phyloP scores from a whole-genome alignment of 192 early-diverging fungal species.

The Podila horticola region DNA sequence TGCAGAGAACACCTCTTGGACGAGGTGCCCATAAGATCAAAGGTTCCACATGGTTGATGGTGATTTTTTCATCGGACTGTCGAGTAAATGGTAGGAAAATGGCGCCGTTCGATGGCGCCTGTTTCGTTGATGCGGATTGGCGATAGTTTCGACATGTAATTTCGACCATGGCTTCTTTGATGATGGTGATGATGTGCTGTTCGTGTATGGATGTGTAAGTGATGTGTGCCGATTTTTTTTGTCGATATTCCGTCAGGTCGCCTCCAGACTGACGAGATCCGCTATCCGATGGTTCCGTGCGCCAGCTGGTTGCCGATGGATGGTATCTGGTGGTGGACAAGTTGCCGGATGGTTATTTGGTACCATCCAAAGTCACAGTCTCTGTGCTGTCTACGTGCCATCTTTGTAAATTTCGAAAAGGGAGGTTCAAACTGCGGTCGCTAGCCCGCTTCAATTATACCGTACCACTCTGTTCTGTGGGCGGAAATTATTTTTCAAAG shows the following conservation, averaged over 20 bases:
- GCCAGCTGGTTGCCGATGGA: background rate
- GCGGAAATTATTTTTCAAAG: background rate
- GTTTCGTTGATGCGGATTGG: too few species aligned
- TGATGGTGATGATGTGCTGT: too few species aligned
- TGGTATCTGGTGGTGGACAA: background rate
- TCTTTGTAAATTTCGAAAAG: conserved; percentile 7
- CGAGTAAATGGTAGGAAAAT: background rate
- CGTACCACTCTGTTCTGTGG: background rate
- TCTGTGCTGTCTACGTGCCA: background rate
- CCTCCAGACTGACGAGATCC: background rate
- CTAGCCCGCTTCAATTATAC: background rate
- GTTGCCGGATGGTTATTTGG: background rate
- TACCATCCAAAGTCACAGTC: background rate
- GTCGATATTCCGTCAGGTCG: background rate
- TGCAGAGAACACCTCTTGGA: too few species aligned
- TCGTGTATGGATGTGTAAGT: background rate
- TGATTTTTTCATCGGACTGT: background rate
- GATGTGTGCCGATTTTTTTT: background rate
- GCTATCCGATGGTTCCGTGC: background rate
- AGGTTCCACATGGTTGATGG: conserved; percentile 1
- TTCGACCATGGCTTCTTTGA: too few species aligned
- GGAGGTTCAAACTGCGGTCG: conserved; percentile 3
- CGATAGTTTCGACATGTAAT: too few species aligned
- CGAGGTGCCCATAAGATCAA: background rate
- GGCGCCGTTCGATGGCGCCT: background rate